Base-by-base conservation (phyloP, 768 basidiomycete genomes). In the Podaxis carcinomalis region DNA sequence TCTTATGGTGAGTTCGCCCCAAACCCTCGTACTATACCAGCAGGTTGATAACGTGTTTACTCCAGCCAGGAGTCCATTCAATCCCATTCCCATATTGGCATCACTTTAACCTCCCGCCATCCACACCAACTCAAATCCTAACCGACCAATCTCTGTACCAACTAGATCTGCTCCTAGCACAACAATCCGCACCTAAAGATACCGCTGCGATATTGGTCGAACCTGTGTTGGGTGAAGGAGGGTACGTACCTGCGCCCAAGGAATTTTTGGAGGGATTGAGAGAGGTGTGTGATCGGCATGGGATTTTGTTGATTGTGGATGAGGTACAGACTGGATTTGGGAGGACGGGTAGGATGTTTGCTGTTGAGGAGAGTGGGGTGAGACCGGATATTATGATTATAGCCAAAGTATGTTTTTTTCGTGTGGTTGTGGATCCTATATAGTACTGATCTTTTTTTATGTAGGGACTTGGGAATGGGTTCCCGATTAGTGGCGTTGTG, bases 21-120 rank as follows among this genome's bases (percentile, higher is more conserved):
- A n/a, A 44, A 44, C 16, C n/a, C 42, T 44, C 19, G n/a, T 44
- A 9, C 7, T 7, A 9, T 9, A 9, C 9, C 28, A 32, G 28
- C 28, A 4, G 5, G n/a, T 19, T 44, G n/a, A 44, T 44, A 5
- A 6, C 1, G n/a, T 44, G 42, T 47, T 16, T 61, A 14, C 56
- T 57, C 4, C 66, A 94, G 93, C 91, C 94, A 2, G 92, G 93
- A 4, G 91, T 89, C 6, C 93, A 87, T 74, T 78, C 83, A 0
- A 82, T 86, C 9, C 85, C 94, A 0, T 98, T 85, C 80, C 96
- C 96, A 0, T 98, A 88, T 79, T 97, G 94, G 93, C 95, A 96
- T 71, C 90, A 93, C 65, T 75, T 85, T 61, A 86, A 85, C 52
- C 68, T 88, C 2, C 74, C 84, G 2, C 78, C 78, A 2, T 73